phyloP scores from a whole-genome alignment of 768 basidiomycete genomes.

The Paxillus rubicundulus region DNA sequence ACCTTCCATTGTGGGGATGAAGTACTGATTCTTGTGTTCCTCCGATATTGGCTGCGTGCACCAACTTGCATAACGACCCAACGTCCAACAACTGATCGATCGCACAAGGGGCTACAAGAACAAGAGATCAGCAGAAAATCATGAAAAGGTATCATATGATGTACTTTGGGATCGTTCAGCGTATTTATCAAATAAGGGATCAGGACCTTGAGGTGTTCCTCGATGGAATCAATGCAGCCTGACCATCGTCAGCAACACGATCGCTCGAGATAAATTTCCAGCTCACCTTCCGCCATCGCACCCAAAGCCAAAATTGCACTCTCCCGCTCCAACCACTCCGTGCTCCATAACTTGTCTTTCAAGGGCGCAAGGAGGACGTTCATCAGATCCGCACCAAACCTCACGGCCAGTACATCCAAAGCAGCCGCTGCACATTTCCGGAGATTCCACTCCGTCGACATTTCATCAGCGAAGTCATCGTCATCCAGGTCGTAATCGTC shows the following conservation, averaged over 20 bases:
- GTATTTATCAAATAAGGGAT: constrained; percentile 91
- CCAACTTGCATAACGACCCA: constrained; percentile 99
- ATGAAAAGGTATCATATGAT: constrained; percentile 9
- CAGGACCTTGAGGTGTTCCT: constrained; percentile 90
- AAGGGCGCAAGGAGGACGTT: constrained; percentile 85
- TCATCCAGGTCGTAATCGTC: constrained; percentile 86
- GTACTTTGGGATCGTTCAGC: constrained; percentile 87
- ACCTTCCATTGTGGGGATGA: constrained; percentile 98
- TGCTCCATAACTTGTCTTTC: constrained; percentile 91
- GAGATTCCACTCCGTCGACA: constrained; percentile 97
- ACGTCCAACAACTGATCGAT: constrained; percentile 98
- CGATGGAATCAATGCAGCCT: constrained; percentile 97
- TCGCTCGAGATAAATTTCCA: background rate
- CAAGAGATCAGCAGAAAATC: constrained; percentile 1
- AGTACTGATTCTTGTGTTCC: constrained; percentile 86
- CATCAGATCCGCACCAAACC: constrained; percentile 86
- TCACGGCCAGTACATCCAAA: constrained; percentile 92
- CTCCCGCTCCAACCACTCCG: constrained; percentile 92
- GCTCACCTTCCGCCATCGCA: constrained; percentile 95
- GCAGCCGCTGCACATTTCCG: constrained; percentile 98
- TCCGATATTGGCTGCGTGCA: constrained; percentile 81
- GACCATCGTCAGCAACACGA: constrained; percentile 10
- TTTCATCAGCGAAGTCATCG: constrained; percentile 89
- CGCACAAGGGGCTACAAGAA: constrained; percentile 81
- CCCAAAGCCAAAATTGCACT: constrained; percentile 94